Conservation (phyloP, 1,284 basidiomycete genomes). For the Tilletia horrida region DNA sequence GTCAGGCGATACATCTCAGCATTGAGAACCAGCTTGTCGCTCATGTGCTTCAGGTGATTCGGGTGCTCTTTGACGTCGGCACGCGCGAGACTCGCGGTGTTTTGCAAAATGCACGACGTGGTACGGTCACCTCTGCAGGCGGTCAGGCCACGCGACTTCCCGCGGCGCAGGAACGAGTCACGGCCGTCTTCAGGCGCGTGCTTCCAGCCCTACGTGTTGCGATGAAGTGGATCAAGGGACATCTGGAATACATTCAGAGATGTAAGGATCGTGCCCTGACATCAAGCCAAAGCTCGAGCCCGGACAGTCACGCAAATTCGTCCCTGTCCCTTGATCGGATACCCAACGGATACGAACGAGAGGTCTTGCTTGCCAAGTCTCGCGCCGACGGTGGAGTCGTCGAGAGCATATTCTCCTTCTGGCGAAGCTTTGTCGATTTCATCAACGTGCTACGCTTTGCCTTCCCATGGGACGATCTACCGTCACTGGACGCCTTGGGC, state of each 20-base stretch:
- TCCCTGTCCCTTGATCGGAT: not conserved
- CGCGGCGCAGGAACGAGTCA: slow-evolving; percentile 57
- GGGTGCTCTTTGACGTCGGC: slow-evolving; percentile 68
- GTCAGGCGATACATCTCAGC: slow-evolving; percentile 28
- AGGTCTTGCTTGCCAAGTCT: slow-evolving; percentile 5
- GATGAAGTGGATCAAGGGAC: slow-evolving; percentile 81
- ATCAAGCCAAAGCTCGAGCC: slow-evolving; percentile 25
- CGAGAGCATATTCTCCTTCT: slow-evolving; percentile 61
- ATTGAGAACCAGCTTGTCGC: slow-evolving; percentile 67
- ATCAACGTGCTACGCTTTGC: slow-evolving; percentile 64
- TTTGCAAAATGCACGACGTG: slow-evolving; percentile 2
- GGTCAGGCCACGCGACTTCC: not conserved
- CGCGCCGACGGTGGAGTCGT: slow-evolving; percentile 22
- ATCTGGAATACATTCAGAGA: slow-evolving; percentile 67
- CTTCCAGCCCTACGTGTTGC: slow-evolving; percentile 81
- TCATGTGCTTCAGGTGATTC: slow-evolving; percentile 72
- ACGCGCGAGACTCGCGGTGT: slow-evolving; percentile 57
- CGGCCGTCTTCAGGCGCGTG: slow-evolving; percentile 76
- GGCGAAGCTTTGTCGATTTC: slow-evolving; percentile 69
- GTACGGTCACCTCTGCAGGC: slow-evolving; percentile 1
- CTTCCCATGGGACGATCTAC: slow-evolving; percentile 71
- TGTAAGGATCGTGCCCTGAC: slow-evolving; percentile 34
- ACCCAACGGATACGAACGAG: not conserved
- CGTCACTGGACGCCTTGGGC: slow-evolving; percentile 59
- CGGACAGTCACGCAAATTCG: not conserved